Evolutionary conservation across 495 filamentous ascomycete genomes (phyloP).

Genomic region (Trichoderma gamsii): DNA sequence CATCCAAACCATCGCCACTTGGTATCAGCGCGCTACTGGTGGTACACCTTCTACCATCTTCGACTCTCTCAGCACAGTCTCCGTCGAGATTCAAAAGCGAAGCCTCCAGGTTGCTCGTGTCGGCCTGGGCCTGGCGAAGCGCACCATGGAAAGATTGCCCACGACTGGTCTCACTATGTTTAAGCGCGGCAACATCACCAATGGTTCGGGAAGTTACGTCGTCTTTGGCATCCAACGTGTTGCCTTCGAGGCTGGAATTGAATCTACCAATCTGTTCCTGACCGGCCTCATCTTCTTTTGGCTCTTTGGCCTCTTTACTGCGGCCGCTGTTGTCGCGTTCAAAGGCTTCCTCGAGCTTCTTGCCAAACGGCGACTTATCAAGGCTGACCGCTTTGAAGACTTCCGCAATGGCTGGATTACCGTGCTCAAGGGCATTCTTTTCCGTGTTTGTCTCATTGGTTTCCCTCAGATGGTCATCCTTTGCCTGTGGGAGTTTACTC

Average conservation of each 20-base stretch:
- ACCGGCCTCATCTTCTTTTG: slow-evolving; percentile 88
- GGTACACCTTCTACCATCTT: slow-evolving; percentile 79
- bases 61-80: slow-evolving; percentile 63
- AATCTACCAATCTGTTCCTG: slow-evolving; percentile 89
- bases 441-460: slow-evolving; percentile 83
- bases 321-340: slow-evolving; percentile 68
- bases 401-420: slow-evolving; percentile 80
- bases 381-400: slow-evolving; percentile 82
- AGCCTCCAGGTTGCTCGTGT: slow-evolving; percentile 33
- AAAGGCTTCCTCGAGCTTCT: slow-evolving; percentile 70
- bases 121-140: slow-evolving; percentile 37
- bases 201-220: slow-evolving; percentile 49
- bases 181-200: slow-evolving; percentile 43
- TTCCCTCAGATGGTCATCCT: slow-evolving; percentile 89
- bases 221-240: slow-evolving; percentile 87
- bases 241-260: slow-evolving; percentile 77
- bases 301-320: slow-evolving; percentile 67
- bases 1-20: slow-evolving; percentile 81
- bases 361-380: slow-evolving; percentile 69
- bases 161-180: slow-evolving; percentile 41
- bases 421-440: slow-evolving; percentile 86
- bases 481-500: slow-evolving; percentile 91
- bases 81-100: slow-evolving; percentile 79
- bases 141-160: slow-evolving; percentile 45
- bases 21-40: slow-evolving; percentile 94